phyloP scores from a whole-genome alignment of 2,329 filamentous ascomycete genomes.

The Pseudovirgaria hyperparasitica region DNA sequence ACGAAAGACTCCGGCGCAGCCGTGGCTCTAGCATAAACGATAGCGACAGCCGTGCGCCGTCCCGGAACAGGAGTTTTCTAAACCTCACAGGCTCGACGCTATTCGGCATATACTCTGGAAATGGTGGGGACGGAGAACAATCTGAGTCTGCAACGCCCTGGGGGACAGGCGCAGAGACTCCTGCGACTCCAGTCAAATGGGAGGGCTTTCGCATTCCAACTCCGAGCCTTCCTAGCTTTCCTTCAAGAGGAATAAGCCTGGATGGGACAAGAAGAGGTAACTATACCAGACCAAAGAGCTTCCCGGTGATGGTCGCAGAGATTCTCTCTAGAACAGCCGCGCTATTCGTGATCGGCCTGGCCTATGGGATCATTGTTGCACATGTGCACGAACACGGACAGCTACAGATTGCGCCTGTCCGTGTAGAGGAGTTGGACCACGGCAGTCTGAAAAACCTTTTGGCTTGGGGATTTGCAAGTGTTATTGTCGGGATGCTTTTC shows the following conservation, averaged over 20 bases:
- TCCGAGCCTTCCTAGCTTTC: too few species aligned
- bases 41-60: constrained; percentile 22
- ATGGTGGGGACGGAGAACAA: constrained; percentile 12
- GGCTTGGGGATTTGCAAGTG: constrained; percentile 72
- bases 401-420: constrained; percentile 48
- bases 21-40: constrained; percentile 13
- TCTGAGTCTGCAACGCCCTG: constrained; percentile 59
- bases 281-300: constrained; percentile 5
- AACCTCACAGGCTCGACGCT: constrained; percentile 85
- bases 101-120: constrained; percentile 67
- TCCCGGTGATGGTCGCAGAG: constrained; percentile 34
- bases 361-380: constrained; percentile 71
- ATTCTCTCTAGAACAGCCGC: constrained; percentile 46
- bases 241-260: too few species aligned
- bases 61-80: constrained; percentile 61
- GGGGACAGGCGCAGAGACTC: constrained; percentile 66
- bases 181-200: too few species aligned
- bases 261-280: neutral
- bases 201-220: too few species aligned
- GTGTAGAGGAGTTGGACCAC: constrained; percentile 43
- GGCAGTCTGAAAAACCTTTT: constrained; percentile 54
- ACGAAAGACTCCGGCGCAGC: constrained; percentile 20
- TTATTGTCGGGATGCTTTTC: constrained; percentile 64
- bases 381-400: constrained; percentile 61
- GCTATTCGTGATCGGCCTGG: constrained; percentile 66